These are phyloP conservation scores for Suhomyces taliae DNA, from an alignment of 1,139 yeast species.

Conservation along the genomic window DNA sequence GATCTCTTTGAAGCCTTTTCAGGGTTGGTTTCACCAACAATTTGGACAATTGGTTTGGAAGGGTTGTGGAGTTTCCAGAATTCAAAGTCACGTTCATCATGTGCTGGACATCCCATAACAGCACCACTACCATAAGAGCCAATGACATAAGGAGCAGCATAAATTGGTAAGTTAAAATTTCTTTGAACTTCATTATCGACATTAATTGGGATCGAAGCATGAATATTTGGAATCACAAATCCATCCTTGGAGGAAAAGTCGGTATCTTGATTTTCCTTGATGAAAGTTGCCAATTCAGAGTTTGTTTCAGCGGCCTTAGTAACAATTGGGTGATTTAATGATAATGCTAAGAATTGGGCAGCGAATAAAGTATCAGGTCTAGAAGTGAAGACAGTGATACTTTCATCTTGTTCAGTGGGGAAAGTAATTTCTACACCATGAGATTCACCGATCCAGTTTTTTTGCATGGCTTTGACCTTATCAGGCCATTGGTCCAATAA, in stretches of 20 bases:
- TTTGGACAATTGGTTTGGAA: constrained; percentile 34
- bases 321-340: constrained; percentile 69
- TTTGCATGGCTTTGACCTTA: constrained; percentile 87
- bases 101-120: constrained; percentile 98
- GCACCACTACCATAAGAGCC: constrained; percentile 86
- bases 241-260: constrained; percentile 65
- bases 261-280: constrained; percentile 35
- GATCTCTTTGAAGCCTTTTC: constrained; percentile 4
- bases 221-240: constrained; percentile 44
- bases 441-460: constrained; percentile 90
- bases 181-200: constrained; percentile 17
- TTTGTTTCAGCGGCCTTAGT: constrained; percentile 35
- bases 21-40: constrained; percentile 34
- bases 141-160: constrained; percentile 87
- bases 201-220: constrained; percentile 63
- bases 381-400: constrained; percentile 69
- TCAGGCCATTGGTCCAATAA: constrained; percentile 76
- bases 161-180: constrained; percentile 59
- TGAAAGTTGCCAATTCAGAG: constrained; percentile 43
- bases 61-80: constrained; percentile 75
- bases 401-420: constrained; percentile 18
- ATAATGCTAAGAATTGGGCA: constrained; percentile 78
- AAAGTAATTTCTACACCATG: constrained; percentile 73
- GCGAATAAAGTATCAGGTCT: constrained; percentile 85
- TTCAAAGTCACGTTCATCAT: constrained; percentile 76